Base-by-base conservation (phyloP, 2,329 filamentous ascomycete genomes). In the Tolypocladium album region DNA sequence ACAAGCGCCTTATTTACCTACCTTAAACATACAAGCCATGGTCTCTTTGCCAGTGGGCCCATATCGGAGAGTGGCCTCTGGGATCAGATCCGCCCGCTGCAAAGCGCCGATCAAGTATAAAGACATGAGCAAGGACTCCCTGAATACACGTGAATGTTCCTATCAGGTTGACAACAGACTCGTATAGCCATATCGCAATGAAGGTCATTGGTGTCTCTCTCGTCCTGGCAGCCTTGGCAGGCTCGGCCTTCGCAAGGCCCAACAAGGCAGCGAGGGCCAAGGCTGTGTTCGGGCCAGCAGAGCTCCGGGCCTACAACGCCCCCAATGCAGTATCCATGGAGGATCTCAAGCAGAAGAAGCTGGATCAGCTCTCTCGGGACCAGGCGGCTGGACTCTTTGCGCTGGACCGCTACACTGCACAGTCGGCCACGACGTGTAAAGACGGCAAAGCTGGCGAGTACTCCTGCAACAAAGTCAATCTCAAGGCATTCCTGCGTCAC, bases 401-500 rank as follows among this genome's bases (percentile, higher is more conserved):
- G 58, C 13, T 58, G 38, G 50, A 64, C 60, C 57, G 56, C 8
- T 67, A 66, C 59, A 40, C 56, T 22, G 17, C 57, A 4, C 57
- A 60, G 47, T 36, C 42, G 22, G 59, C 65, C 13, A 61, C 63
- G 9, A 3, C 61, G 12, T 75, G 72, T 60, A 62, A 65, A 27
- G 63, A 70, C 38, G 72, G 72, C 34, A 69, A 69, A 62, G 67
- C 71, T 11, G 72, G 71, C 52, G 72, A 71, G 56, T 73, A 74
- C 60, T 62, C 63, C 8, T 75, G 74, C 67, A 68, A 68, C 15
- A 74, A 74, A 52, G 66, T 76, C 59, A 74, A 78, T 60, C 62
- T 76, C 47, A 66, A 69, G 57, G 72, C 69, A 57, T 76, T 76
- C 65, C 61, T 76, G 47, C 68, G 69, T 47, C 75, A 78, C 61